Evolutionary conservation across 2,329 filamentous ascomycete genomes (phyloP), one percentile per base, ranked within the genome.

Genomic region (Fusarium graminum): DNA sequence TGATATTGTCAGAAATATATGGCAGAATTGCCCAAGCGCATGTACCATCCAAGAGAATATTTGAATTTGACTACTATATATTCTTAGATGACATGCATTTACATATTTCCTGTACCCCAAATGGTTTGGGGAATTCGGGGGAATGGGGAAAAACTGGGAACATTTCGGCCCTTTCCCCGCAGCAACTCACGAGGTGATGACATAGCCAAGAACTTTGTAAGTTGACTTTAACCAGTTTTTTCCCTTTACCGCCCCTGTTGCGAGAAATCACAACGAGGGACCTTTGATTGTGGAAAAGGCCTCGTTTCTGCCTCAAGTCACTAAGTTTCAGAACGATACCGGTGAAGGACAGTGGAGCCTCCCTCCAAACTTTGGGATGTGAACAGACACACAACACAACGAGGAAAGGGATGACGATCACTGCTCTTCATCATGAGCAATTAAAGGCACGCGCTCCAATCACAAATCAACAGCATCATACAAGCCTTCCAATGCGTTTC

Each of bases 121-220:
- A 58, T 25, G 39, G 29, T 39, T 57, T 51, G 67, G 65, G 58
- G 66, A 67, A 56, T 49, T 65, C 44, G 50, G 54, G 45, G 49
- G 63, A 56, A 50, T 28, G 40, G 34, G 45, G 47, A 42, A 36
- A 36, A 36, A 36, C 34, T 36, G 34, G 34, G 34, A 43, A 22
- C 55, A 22, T 68, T 67, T 72, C 59, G 65, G 70, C 22, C 62
- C 68, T 70, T 72, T 72, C 70, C 69, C 70, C 68, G 63, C 66
- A 64, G 54, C 53, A 61, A 56, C 62, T 63, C 16, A 47, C 51
- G 63, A 70, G 43, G 16, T 52, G 47, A 61, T 62, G 67, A 67
- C 56, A 58, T 63, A 52, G 34, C 34, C 34, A 36, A 36, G 34
- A 34, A 8, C 32, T n/a, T 41, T 32, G 13, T 4, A 25, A 38